These are phyloP conservation scores for Penicillium bialowiezense DNA, from an alignment of 495 filamentous ascomycete species.

Conservation along the genomic window DNA sequence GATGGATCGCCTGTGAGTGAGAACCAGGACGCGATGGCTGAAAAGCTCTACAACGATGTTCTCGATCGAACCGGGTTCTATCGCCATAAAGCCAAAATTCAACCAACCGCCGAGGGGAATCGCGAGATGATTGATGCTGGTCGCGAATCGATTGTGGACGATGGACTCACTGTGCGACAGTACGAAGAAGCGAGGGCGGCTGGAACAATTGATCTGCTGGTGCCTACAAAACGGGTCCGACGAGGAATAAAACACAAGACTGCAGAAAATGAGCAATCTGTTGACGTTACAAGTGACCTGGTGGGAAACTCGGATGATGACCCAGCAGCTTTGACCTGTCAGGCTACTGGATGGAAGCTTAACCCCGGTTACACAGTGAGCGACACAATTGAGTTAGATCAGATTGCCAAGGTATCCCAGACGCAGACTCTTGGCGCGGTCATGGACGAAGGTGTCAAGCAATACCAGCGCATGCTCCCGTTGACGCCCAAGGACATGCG, in stretches of 20 bases:
- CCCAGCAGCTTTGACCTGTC: slow-evolving; percentile 66
- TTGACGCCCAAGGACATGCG: slow-evolving; percentile 83
- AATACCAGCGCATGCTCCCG: slow-evolving; percentile 81
- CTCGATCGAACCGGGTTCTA: slow-evolving; percentile 87
- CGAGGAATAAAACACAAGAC: slow-evolving; percentile 45
- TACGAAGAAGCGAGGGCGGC: slow-evolving; percentile 57
- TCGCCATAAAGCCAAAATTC: slow-evolving; percentile 67
- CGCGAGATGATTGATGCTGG: slow-evolving; percentile 79
- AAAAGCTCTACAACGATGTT: slow-evolving; percentile 90
- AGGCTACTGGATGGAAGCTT: slow-evolving; percentile 77
- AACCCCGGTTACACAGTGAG: slow-evolving; percentile 60
- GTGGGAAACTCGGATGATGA: slow-evolving; percentile 55
- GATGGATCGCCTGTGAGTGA: slow-evolving; percentile 80
- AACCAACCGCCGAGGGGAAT: slow-evolving; percentile 78
- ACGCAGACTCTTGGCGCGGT: slow-evolving; percentile 79
- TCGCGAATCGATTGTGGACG: slow-evolving; percentile 68
- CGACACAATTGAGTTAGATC: slow-evolving; percentile 71
- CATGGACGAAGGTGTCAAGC: slow-evolving; percentile 82
- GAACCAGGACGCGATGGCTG: slow-evolving; percentile 74
- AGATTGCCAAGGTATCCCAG: slow-evolving; percentile 53
- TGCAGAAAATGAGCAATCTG: slow-evolving; percentile 36
- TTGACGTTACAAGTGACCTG: slow-evolving; percentile 53
- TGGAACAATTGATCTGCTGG: slow-evolving; percentile 39
- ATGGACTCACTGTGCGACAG: slow-evolving; percentile 67
- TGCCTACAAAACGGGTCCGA: slow-evolving; percentile 42